Conservation (phyloP, 352 stramenopile species). For the Pythium graminicola region DNA sequence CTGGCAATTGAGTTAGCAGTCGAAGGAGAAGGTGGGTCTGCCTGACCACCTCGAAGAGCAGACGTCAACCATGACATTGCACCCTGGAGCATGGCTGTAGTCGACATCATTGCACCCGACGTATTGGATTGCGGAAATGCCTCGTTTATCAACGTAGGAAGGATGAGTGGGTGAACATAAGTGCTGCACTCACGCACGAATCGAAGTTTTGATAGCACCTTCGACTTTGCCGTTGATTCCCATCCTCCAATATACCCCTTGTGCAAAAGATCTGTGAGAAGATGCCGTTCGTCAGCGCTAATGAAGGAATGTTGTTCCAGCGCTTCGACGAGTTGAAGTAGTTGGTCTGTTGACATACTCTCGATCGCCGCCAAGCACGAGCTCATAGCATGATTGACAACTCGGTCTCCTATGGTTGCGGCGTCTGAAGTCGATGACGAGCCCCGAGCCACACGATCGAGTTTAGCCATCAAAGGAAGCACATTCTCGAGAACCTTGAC, state of each 20-base stretch:
- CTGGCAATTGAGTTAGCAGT: slow-evolving; percentile 24
- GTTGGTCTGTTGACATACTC: slow-evolving; percentile 52
- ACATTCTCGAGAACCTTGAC: slow-evolving; percentile 74
- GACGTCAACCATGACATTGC: slow-evolving; percentile 30
- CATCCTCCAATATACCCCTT: slow-evolving; percentile 77
- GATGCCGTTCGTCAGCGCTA: slow-evolving; percentile 56
- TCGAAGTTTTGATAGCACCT: slow-evolving; percentile 58
- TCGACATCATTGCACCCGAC: slow-evolving; percentile 22
- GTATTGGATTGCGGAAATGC: slow-evolving; percentile 21
- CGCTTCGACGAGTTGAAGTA: slow-evolving; percentile 47
- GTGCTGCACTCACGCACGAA: slow-evolving; percentile 68
- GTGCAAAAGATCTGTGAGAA: slow-evolving; percentile 71
- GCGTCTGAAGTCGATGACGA: background rate
- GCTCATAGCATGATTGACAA: slow-evolving; percentile 49
- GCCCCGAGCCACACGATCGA: slow-evolving; percentile 28
- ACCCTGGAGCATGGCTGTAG: slow-evolving; percentile 24
- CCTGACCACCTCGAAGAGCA: slow-evolving; percentile 18
- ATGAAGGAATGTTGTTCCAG: slow-evolving; percentile 72
- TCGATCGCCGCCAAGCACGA: slow-evolving; percentile 74
- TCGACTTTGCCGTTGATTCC: slow-evolving; percentile 59
- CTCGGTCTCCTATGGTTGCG: background rate
- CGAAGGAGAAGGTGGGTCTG: slow-evolving; percentile 23
- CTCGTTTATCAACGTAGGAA: slow-evolving; percentile 29
- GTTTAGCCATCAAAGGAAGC: slow-evolving; percentile 53
- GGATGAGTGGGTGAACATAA: slow-evolving; percentile 23